These are phyloP conservation scores for Combretum micranthum DNA, from an alignment of 345 rosid species.

Conservation along the genomic window DNA sequence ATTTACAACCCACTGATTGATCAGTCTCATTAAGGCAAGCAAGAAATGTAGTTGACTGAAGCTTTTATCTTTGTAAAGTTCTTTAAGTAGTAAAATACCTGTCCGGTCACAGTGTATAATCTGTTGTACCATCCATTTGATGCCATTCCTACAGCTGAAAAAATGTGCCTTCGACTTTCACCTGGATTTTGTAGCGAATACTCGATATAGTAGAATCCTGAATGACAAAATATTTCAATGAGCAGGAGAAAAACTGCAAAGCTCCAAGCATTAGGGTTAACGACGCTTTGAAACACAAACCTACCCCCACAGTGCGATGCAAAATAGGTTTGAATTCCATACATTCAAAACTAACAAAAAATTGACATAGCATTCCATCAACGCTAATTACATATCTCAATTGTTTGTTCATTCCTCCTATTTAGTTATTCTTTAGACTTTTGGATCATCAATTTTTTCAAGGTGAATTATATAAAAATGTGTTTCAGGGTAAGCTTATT, in stretches of 20 bases:
- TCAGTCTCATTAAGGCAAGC: background rate
- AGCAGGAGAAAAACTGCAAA: background rate
- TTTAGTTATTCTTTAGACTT: too few species aligned
- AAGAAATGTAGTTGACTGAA: background rate
- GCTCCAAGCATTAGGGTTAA: background rate
- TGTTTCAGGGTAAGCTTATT: too few species aligned
- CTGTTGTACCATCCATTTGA: slow-evolving; percentile 88
- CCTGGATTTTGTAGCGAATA: slow-evolving; percentile 86
- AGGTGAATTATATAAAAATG: too few species aligned
- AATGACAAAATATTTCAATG: background rate
- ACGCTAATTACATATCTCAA: background rate
- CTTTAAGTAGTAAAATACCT: slow-evolving; percentile 24
- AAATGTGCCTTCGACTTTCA: slow-evolving; percentile 60
- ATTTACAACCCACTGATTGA: background rate
- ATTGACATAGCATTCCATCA: background rate
- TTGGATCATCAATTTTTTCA: too few species aligned
- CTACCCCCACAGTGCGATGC: background rate
- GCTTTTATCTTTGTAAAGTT: background rate
- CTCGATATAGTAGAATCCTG: slow-evolving; percentile 89
- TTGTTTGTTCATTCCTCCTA: background rate
- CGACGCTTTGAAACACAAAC: background rate
- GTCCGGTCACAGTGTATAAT: slow-evolving; percentile 86
- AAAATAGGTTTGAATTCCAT: background rate
- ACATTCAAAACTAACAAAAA: background rate
- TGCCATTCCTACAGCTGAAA: slow-evolving; percentile 81